These are phyloP conservation scores for Groenewaldozyma salmanticensis DNA, from an alignment of 805 yeast genomes.

Conservation along the genomic window DNA sequence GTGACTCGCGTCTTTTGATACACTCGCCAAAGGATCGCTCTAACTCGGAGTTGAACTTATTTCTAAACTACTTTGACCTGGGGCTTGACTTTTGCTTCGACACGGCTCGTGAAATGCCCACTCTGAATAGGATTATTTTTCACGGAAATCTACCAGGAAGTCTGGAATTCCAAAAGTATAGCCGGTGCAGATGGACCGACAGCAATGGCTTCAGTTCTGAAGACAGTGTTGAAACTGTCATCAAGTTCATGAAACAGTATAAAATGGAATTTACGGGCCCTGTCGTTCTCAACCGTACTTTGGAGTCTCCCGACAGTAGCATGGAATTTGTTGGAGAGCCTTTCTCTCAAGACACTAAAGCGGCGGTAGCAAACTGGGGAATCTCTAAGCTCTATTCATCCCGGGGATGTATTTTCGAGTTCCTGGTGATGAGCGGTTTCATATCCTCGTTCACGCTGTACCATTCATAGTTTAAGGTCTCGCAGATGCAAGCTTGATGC, in stretches of 20 bases:
- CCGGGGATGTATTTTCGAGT: conserved; percentile 16
- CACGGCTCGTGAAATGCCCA: conserved; percentile 23
- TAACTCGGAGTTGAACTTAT: conserved; percentile 11
- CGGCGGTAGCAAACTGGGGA: conserved; percentile 14
- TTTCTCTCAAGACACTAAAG: conserved; percentile 3
- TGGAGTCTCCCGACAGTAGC: conserved; percentile 22
- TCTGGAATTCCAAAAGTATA: conserved; percentile 46
- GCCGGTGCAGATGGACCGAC: conserved; percentile 37
- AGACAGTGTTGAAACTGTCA: background rate
- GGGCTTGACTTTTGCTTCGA: conserved; percentile 51
- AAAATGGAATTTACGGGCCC: conserved; percentile 5
- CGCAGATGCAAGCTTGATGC: too few species aligned
- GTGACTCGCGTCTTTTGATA: conserved; percentile 35
- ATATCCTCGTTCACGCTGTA: conserved; percentile 16
- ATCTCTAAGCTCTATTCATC: conserved; percentile 17
- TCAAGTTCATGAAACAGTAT: too few species aligned
- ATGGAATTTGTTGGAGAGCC: conserved; percentile 21
- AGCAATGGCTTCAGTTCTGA: conserved; percentile 8
- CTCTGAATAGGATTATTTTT: conserved; percentile 38
- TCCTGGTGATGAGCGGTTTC: conserved; percentile 10
- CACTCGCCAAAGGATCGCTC: conserved; percentile 26
- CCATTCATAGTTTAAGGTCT: too few species aligned
- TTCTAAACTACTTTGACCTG: conserved; percentile 39
- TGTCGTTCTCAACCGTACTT: conserved; percentile 17
- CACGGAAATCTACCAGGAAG: conserved; percentile 50